Evolutionary conservation across 2,329 filamentous ascomycete species (phyloP).

Genomic region (Metarhizium humberi): DNA sequence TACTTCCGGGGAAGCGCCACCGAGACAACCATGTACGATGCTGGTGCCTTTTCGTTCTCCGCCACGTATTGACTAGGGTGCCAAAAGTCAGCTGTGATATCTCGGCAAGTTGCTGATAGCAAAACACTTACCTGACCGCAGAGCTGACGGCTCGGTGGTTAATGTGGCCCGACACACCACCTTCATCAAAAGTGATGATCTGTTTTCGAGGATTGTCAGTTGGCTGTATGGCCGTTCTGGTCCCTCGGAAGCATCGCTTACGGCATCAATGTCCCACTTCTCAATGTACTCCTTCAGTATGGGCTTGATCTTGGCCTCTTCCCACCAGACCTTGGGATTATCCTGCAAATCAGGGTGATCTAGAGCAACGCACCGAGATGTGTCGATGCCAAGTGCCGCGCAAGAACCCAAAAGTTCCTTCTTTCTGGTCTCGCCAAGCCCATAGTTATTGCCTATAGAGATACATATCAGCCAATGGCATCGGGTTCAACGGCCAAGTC

Average conservation of each 20-base stretch:
- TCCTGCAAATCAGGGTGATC: slow-evolving; percentile 27
- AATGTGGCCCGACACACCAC: slow-evolving; percentile 29
- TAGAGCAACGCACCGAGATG: slow-evolving; percentile 19
- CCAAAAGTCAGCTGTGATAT: background rate
- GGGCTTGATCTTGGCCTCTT: slow-evolving; percentile 21
- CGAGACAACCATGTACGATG: slow-evolving; percentile 26
- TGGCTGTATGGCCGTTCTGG: too few relatives aligned
- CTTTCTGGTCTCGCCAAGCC: slow-evolving; percentile 18
- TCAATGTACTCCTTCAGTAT: slow-evolving; percentile 23
- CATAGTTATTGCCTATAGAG: slow-evolving; percentile 19
- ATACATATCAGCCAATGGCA: background rate
- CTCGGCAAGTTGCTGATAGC: background rate
- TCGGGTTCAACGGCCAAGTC: background rate
- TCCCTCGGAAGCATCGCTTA: slow-evolving; percentile 2
- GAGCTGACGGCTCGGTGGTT: slow-evolving; percentile 30
- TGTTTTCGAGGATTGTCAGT: slow-evolving; percentile 6
- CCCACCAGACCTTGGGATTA: slow-evolving; percentile 28
- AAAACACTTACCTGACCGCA: slow-evolving; percentile 22
- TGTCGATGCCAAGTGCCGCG: slow-evolving; percentile 18
- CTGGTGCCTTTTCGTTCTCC: slow-evolving; percentile 19
- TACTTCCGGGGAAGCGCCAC: slow-evolving; percentile 27
- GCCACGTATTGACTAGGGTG: slow-evolving; percentile 17
- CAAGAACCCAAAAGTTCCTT: slow-evolving; percentile 21
- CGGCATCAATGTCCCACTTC: slow-evolving; percentile 28
- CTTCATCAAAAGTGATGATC: slow-evolving; percentile 32